Evolutionary conservation across 257 asterid species (phyloP).

Genomic region (Striga asiatica): DNA sequence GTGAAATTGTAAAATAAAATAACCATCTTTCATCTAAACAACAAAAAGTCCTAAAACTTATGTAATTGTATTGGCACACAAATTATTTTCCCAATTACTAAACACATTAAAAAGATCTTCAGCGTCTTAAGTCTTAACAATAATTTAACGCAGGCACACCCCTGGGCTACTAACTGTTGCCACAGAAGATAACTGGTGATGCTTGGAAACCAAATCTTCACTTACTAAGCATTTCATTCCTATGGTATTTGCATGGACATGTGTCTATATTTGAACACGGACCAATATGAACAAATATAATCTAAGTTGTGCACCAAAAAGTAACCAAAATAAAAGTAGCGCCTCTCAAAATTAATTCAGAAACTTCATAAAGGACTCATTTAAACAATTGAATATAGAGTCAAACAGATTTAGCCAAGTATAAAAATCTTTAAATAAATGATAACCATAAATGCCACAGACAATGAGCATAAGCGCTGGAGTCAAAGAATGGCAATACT

Average conservation of each 20-base stretch:
- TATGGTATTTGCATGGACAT: not conserved
- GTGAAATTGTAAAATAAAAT: no score
- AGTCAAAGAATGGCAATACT: not conserved
- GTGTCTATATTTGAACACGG: not conserved
- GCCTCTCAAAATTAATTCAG: constrained; percentile 2
- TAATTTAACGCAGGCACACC: not conserved
- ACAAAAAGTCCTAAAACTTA: not conserved
- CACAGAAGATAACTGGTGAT: constrained; percentile 2
- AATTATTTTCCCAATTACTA: not conserved
- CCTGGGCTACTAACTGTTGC: not conserved
- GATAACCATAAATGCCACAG: no score
- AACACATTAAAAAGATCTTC: not conserved
- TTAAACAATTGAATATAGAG: constrained; percentile 1
- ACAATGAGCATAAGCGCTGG: no score
- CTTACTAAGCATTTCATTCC: not conserved
- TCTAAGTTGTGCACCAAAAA: not conserved
- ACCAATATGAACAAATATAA: not conserved
- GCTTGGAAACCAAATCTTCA: not conserved
- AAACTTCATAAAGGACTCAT: constrained; percentile 7
- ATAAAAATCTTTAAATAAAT: no score
- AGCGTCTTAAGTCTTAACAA: not conserved
- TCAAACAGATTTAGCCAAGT: not conserved
- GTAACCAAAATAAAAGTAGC: not conserved
- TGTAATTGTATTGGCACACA: not conserved
- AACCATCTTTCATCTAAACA: not conserved